Evolutionary conservation across 257 asterid species (phyloP).

Genomic region (Rehmannia glutinosa): DNA sequence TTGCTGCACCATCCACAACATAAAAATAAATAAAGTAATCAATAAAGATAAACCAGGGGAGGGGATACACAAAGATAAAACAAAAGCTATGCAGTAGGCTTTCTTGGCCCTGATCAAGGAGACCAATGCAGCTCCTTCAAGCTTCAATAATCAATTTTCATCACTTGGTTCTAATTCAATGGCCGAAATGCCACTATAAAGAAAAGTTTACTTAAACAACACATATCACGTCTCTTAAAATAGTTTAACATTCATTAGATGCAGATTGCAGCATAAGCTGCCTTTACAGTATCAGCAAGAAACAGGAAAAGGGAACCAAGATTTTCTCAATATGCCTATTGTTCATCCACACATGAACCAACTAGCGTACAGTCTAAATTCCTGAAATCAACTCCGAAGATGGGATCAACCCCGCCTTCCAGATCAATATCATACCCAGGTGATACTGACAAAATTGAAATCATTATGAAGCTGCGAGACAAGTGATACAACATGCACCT

Average conservation of each 20-base stretch:
- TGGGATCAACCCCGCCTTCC: too few species aligned
- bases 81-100: not conserved
- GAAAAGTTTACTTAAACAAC: not conserved
- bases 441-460: not conserved
- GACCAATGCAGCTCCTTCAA: not conserved
- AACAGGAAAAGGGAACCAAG: too few species aligned
- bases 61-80: not conserved
- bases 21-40: slow-evolving; percentile 1
- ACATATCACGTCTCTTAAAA: not conserved
- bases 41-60: not conserved
- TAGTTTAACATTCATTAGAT: not conserved
- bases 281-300: too few species aligned
- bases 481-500: not conserved
- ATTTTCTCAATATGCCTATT: not conserved
- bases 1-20: slow-evolving; percentile 54
- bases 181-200: slow-evolving; percentile 4
- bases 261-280: not conserved
- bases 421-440: not conserved
- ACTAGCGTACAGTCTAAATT: not conserved
- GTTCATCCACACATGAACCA: too few species aligned
- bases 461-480: not conserved
- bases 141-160: not conserved
- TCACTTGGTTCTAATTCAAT: not conserved
- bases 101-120: not conserved
- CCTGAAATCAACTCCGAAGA: not conserved